Conservation (phyloP, 2,329 filamentous ascomycete species). For the Exophiala xenobiotica region DNA sequence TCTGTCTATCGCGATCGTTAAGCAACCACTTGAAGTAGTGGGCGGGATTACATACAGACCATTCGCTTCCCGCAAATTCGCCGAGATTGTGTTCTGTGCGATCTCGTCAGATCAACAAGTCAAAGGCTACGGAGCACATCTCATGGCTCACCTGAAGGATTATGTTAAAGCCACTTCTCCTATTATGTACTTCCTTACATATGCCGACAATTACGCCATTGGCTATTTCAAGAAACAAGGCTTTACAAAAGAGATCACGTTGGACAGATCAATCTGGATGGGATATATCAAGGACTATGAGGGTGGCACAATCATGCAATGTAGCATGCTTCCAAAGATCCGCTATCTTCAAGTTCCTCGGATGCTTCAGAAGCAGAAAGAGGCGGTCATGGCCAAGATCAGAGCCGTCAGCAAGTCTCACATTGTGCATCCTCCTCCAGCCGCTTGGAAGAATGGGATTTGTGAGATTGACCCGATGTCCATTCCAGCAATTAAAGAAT, state of each 20-base stretch:
- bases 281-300: slow-evolving; percentile 99
- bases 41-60: slow-evolving; percentile 92
- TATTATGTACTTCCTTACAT: slow-evolving; percentile 98
- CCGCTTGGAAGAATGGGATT: slow-evolving; percentile 77
- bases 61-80: slow-evolving; percentile 87
- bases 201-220: slow-evolving; percentile 98
- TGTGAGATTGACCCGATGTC: slow-evolving; percentile 77
- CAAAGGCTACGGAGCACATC: slow-evolving; percentile 94
- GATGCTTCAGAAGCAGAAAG: slow-evolving; percentile 97
- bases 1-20: slow-evolving; percentile 93
- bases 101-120: slow-evolving; percentile 98
- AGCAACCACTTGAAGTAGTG: slow-evolving; percentile 92
- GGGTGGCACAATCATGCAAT: slow-evolving; percentile 98
- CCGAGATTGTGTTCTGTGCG: slow-evolving; percentile 98
- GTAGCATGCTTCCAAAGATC: slow-evolving; percentile 91
- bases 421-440: slow-evolving; percentile 79
- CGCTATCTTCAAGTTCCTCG: slow-evolving; percentile 89
- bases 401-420: slow-evolving; percentile 86
- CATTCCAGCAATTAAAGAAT: slow-evolving; percentile 84
- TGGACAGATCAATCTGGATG: slow-evolving; percentile 92
- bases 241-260: slow-evolving; percentile 96
- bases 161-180: slow-evolving; percentile 96
- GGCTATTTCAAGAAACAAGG: slow-evolving; percentile 99
- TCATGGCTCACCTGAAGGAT: slow-evolving; percentile 97
- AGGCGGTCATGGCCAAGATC: slow-evolving; percentile 92